Base-by-base conservation (phyloP, 768 basidiomycete species). In the Xanthoconium stramineum region DNA sequence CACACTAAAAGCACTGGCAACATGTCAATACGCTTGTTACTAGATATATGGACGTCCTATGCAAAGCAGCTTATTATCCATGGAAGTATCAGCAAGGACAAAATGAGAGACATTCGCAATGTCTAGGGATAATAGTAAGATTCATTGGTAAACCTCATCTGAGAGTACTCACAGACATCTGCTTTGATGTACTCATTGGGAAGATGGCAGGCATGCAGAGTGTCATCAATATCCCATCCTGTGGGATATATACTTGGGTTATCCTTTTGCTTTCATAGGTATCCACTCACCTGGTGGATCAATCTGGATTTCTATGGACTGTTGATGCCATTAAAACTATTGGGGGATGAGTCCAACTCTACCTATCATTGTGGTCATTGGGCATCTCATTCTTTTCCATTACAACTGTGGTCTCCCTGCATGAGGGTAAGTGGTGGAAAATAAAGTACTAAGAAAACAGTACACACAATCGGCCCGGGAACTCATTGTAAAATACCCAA, bases 1-100 rank as follows among this genome's bases (percentile, higher is more conserved):
- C 12, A 86, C 89, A 0, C 93, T 95, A 69, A 99, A 98, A 99
- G 79, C 4, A 86, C 77, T 0, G 97, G 97, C 47, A 99, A 78
- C 97, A 99, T 99, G 75, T 98, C 97, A 48, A 99, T 94, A 35
- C 96, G 91, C 72, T 95, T 96, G 77, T 99, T 6, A 98, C 96
- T 2, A 99, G 83, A 69, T 98, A 99, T 1, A 99, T 96, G 0
- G 96, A 98, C 6, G 96, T 98, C 6, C 96, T 95, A 57, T 95
- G 79, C 17, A 94, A 82, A n/a, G 94, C 91, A 20, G 96, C 96
- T 70, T 99, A 43, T 76, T 86, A 62, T 99, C 96, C 94, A 99
- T 98, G 0, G 95, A 85, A 39, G 89, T 99, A 64, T 95, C 92
- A 2, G 94, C 79, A 50, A 81, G 85, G 1, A 99, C 96, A 61